A percentile compares a stretch with the other conserved stretches of the same genome.
Conservation (phyloP, 305 asterid genomes). For the Rubia occidens region DNA sequence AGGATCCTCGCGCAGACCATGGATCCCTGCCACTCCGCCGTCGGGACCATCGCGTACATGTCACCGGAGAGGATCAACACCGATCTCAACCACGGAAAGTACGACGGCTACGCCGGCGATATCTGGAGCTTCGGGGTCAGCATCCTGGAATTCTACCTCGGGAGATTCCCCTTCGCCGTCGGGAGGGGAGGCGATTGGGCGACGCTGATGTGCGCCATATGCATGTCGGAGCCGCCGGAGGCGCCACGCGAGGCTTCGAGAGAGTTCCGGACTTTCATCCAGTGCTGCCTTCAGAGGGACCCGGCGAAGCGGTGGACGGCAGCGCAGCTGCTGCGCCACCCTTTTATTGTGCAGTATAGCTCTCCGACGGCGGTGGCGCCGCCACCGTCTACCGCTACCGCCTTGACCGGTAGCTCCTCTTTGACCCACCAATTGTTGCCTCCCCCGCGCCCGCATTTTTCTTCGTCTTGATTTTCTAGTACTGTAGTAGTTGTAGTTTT, state of each 20-base stretch:
- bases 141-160: slow-evolving; percentile 75
- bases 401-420: slow-evolving; percentile 25
- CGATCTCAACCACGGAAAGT: slow-evolving; percentile 70
- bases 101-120: slow-evolving; percentile 88
- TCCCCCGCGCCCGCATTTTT: slow-evolving; percentile 62
- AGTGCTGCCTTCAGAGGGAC: slow-evolving; percentile 69
- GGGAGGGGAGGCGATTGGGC: slow-evolving; percentile 90
- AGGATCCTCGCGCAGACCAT: slow-evolving; percentile 62
- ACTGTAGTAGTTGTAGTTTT: slow-evolving; percentile 2
- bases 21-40: slow-evolving; percentile 87
- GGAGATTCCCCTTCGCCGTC: slow-evolving; percentile 59
- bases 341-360: slow-evolving; percentile 53
- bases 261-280: slow-evolving; percentile 67
- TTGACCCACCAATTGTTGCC: slow-evolving; percentile 52
- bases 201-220: slow-evolving; percentile 73
- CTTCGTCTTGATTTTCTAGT: slow-evolving; percentile 26
- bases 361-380: slow-evolving; percentile 28
- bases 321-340: slow-evolving; percentile 52
- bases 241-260: slow-evolving; percentile 54
- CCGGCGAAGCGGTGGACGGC: slow-evolving; percentile 68
- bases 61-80: slow-evolving; percentile 88
- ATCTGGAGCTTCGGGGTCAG: slow-evolving; percentile 92
- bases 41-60: slow-evolving; percentile 92
- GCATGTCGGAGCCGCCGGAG: slow-evolving; percentile 85
- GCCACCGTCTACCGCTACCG: not conserved